phyloP scores from a whole-genome alignment of 1,284 basidiomycete species.

The Apiotrichum sp. region DNA sequence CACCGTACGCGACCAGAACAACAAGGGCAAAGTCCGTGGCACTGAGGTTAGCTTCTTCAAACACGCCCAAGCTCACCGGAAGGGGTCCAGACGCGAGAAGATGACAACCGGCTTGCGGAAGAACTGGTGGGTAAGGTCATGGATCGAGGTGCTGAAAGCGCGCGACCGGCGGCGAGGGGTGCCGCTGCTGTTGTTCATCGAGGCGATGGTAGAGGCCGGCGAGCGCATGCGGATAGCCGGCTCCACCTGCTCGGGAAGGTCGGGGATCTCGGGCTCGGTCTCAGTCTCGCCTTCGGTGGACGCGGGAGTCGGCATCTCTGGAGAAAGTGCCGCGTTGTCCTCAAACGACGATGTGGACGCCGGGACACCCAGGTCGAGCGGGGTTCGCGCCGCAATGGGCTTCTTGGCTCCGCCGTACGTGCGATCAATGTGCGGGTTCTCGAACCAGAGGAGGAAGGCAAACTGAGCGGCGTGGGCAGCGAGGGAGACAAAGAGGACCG shows the following conservation, averaged over 20 bases:
- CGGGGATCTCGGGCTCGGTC: conserved; percentile 51
- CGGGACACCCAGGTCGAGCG: conserved; percentile 45
- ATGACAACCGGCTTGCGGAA: conserved; percentile 84
- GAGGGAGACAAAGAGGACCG: conserved; percentile 86
- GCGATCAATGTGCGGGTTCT: conserved; percentile 94
- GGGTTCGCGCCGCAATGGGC: conserved; percentile 74
- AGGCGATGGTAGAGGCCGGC: conserved; percentile 23
- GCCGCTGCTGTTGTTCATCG: neutral
- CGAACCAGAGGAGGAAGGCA: conserved; percentile 91
- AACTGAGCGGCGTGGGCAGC: conserved; percentile 92
- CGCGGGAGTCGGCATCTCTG: conserved; percentile 53
- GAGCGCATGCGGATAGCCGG: conserved; percentile 26
- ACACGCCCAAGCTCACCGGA: conserved; percentile 56
- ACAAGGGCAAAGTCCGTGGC: conserved; percentile 63
- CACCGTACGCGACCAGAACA: conserved; percentile 56
- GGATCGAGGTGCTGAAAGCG: conserved; percentile 56
- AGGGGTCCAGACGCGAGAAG: conserved; percentile 72
- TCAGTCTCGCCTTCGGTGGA: conserved; percentile 69
- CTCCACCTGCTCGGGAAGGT: conserved; percentile 23
- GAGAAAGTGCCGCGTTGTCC: neutral
- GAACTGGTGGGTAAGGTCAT: conserved; percentile 84
- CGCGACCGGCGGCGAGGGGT: conserved; percentile 7
- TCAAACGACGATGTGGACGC: conserved; percentile 2
- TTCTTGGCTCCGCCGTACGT: conserved; percentile 79
- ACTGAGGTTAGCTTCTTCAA: conserved; percentile 41